Conservation (phyloP, 2,329 filamentous ascomycete species). For the Colletotrichum tanaceti region DNA sequence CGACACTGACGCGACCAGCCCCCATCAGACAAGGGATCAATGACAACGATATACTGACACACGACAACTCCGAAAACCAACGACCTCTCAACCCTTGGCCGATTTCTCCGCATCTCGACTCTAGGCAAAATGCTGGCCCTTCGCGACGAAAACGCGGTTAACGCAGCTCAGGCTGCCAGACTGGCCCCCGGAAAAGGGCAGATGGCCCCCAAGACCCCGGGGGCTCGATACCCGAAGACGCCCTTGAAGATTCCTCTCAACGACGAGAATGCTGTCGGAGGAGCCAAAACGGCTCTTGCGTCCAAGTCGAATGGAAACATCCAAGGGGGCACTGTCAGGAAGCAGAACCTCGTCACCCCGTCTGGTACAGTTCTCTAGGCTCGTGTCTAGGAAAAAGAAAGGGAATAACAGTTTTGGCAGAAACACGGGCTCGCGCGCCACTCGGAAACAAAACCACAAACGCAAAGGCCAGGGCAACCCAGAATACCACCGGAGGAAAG, state of each 20-base stretch:
- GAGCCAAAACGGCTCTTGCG: slow-evolving; percentile 69
- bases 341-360: slow-evolving; percentile 41
- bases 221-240: slow-evolving; percentile 80
- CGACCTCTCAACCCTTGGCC: not conserved
- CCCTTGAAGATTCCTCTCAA: slow-evolving; percentile 82
- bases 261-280: slow-evolving; percentile 82
- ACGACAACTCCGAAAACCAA: slow-evolving; percentile 3
- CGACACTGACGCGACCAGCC: slow-evolving; percentile 12
- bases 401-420: slow-evolving; percentile 50
- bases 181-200: slow-evolving; percentile 44
- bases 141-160: slow-evolving; percentile 42
- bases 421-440: slow-evolving; percentile 78
- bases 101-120: not conserved
- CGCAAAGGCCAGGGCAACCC: slow-evolving; percentile 78
- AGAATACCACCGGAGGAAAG: slow-evolving; percentile 73
- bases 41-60: not conserved
- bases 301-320: slow-evolving; percentile 59
- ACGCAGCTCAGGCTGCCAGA: slow-evolving; percentile 41
- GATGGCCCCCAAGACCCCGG: slow-evolving; percentile 81
- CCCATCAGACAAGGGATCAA: slow-evolving; percentile 2
- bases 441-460: slow-evolving; percentile 97
- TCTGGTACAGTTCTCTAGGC: slow-evolving; percentile 35
- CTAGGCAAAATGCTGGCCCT: slow-evolving; percentile 39
- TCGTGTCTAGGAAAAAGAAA: slow-evolving; percentile 33
- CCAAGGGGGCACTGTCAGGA: slow-evolving; percentile 33